Evolutionary conservation across 768 basidiomycete genomes (phyloP).

Genomic region (Dioszegia crocea): DNA sequence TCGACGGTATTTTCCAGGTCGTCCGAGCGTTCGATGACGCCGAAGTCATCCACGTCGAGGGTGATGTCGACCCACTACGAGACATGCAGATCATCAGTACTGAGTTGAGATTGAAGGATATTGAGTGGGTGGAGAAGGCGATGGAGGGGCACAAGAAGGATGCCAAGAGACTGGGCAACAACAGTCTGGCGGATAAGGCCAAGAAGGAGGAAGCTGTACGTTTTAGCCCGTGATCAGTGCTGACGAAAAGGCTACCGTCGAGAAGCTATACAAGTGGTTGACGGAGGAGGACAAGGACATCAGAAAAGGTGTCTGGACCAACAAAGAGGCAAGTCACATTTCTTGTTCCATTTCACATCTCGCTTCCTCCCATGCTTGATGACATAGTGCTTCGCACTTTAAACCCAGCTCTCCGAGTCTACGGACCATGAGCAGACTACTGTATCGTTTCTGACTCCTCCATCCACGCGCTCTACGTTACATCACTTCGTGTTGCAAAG

Average conservation of each 20-base stretch:
- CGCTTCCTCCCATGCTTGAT: conserved; percentile 52
- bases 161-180: conserved; percentile 67
- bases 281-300: conserved; percentile 78
- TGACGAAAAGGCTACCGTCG: conserved; percentile 64
- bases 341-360: conserved; percentile 2
- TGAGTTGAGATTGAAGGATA: conserved; percentile 92
- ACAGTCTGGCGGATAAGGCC: conserved; percentile 83
- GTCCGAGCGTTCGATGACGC: conserved; percentile 97
- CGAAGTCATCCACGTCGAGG: conserved; percentile 99
- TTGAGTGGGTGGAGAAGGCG: conserved; percentile 95
- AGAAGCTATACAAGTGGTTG: conserved; percentile 76
- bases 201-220: conserved; percentile 88
- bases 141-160: conserved; percentile 72
- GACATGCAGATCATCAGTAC: conserved; percentile 98
- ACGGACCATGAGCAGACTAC: conserved; percentile 39
- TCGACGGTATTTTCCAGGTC: conserved; percentile 98
- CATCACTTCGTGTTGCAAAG: neutral
- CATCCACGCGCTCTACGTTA: neutral
- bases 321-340: conserved; percentile 78
- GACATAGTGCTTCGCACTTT: conserved; percentile 75
- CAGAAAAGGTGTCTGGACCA: conserved; percentile 87
- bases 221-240: neutral
- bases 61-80: conserved; percentile 88
- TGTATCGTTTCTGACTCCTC: conserved; percentile 40
- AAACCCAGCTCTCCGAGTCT: conserved; percentile 98